A percentile compares a stretch with the other conserved stretches of the same genome.
These are phyloP conservation scores for Dipodascus geniculatus DNA, from an alignment of 805 yeast species.

Conservation along the genomic window DNA sequence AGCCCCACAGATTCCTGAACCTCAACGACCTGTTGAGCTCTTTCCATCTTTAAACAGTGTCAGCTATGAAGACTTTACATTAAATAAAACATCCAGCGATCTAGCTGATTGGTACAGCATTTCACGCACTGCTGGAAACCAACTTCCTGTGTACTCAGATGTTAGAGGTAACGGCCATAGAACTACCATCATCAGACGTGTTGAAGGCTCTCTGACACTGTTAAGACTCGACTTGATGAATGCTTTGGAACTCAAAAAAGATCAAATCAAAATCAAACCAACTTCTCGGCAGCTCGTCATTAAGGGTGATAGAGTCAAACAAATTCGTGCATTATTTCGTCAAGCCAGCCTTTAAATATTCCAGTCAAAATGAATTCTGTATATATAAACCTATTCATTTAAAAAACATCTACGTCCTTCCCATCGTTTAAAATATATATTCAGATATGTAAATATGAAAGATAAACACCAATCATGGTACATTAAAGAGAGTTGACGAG, in stretches of 20 bases:
- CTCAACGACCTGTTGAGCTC: neutral
- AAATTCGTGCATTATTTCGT: neutral
- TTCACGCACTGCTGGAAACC: slow-evolving; percentile 30
- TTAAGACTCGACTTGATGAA: slow-evolving; percentile 55
- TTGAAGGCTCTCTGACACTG: slow-evolving; percentile 55
- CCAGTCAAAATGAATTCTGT: too few relatives aligned
- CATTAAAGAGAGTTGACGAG: too few relatives aligned
- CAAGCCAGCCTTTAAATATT: neutral
- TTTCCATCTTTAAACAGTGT: neutral
- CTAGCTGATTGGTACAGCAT: slow-evolving; percentile 12
- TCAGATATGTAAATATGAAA: too few relatives aligned
- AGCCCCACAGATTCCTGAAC: neutral
- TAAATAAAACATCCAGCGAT: neutral
- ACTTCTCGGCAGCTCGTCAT: slow-evolving; percentile 43
- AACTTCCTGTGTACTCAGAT: slow-evolving; percentile 74
- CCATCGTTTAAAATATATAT: too few relatives aligned
- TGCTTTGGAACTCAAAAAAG: slow-evolving; percentile 34
- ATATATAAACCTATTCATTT: neutral
- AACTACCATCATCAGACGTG: slow-evolving; percentile 63
- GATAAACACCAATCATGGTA: too few relatives aligned
- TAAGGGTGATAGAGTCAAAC: slow-evolving; percentile 33
- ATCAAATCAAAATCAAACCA: slow-evolving; percentile 36
- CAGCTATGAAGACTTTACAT: neutral
- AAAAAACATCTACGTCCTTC: too few relatives aligned
- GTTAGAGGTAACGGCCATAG: slow-evolving; percentile 46